phyloP scores from a whole-genome alignment of 495 filamentous ascomycete species.

The Penicillium verhagenii region DNA sequence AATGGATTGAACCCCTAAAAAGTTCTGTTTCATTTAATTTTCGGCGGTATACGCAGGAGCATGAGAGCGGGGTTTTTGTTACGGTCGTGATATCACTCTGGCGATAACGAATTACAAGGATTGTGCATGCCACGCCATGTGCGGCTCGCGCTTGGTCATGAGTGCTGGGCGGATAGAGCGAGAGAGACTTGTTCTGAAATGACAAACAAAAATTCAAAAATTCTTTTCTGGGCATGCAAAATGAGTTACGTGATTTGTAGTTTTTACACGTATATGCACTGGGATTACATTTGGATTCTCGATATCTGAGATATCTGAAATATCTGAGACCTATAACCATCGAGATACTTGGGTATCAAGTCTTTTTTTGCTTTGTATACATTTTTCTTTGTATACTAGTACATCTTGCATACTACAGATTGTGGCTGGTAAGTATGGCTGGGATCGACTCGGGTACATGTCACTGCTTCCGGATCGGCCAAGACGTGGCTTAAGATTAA shows the following conservation, averaged over 20 bases:
- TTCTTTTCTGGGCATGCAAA: constrained; percentile 11
- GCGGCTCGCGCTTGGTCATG: constrained; percentile 30
- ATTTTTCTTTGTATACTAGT: no score
- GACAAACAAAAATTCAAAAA: constrained; percentile 37
- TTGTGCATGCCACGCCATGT: constrained; percentile 34
- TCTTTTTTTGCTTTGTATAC: no score
- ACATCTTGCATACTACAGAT: no score
- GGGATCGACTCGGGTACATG: no score
- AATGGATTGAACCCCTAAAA: constrained; percentile 41
- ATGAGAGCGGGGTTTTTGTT: constrained; percentile 31
- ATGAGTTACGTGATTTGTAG: neutral
- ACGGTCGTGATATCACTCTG: constrained; percentile 33
- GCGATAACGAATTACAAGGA: constrained; percentile 38
- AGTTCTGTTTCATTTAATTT: constrained; percentile 32
- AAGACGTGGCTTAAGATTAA: neutral
- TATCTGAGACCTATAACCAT: no score
- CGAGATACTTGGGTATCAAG: no score
- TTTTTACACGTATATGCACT: no score
- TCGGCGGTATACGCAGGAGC: constrained; percentile 24
- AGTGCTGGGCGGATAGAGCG: constrained; percentile 28
- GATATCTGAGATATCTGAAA: no score
- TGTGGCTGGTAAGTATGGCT: no score
- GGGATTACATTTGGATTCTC: no score
- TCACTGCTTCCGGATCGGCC: no score
- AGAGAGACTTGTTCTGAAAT: constrained; percentile 34